Evolutionary conservation across 306 rosid genomes (phyloP).

Genomic region (Acacia acuminata): DNA sequence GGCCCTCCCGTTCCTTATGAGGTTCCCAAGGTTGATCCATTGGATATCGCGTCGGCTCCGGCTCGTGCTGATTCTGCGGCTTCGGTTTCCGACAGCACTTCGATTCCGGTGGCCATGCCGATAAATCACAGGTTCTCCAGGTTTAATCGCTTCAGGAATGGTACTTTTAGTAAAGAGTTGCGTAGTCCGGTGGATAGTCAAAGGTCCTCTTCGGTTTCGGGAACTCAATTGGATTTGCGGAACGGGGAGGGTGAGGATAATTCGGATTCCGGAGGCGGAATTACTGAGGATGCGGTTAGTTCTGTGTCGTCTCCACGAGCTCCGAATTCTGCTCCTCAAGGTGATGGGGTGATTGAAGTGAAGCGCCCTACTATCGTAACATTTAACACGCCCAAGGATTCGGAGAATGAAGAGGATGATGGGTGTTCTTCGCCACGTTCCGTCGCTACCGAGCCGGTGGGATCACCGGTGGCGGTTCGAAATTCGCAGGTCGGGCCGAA

Average conservation of each 20-base stretch:
- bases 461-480: conserved; percentile 40
- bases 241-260: conserved; percentile 41
- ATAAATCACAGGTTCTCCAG: conserved; percentile 45
- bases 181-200: conserved; percentile 56
- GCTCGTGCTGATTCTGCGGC: conserved; percentile 38
- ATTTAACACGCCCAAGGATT: conserved; percentile 61
- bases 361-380: conserved; percentile 61
- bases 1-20: conserved; percentile 78
- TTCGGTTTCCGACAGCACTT: conserved; percentile 40
- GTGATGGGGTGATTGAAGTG: conserved; percentile 20
- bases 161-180: conserved; percentile 35
- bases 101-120: conserved; percentile 65
- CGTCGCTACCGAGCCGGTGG: conserved; percentile 57
- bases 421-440: conserved; percentile 54
- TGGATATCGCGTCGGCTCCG: conserved; percentile 43
- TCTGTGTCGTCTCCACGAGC: conserved; percentile 35
- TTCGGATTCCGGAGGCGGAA: conserved; percentile 39
- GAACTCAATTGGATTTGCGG: conserved; percentile 46
- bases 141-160: conserved; percentile 52
- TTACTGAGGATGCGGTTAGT: conserved; percentile 34
- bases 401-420: conserved; percentile 61
- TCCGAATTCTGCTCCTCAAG: conserved; percentile 28
- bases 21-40: conserved; percentile 73
- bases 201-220: conserved; percentile 54
- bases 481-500: conserved; percentile 17